Conservation (phyloP, 1,284 basidiomycete genomes). For the Gymnopus androsaceus region DNA sequence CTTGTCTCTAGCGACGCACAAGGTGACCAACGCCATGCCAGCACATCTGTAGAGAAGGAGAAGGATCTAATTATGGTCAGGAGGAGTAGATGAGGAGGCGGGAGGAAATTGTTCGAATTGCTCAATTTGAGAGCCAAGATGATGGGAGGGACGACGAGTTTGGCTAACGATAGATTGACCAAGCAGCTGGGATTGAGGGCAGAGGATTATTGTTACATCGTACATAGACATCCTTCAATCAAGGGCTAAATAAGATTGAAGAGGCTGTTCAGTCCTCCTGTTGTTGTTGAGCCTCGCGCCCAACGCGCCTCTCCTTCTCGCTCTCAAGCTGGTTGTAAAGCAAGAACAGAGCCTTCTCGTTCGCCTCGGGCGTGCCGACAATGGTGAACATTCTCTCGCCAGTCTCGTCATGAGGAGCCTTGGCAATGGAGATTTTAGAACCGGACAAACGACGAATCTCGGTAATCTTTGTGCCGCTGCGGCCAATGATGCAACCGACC, state of each 20-base stretch:
- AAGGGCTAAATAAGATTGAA: constrained; percentile 31
- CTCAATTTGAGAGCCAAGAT: constrained; percentile 15
- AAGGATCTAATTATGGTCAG: constrained; percentile 15
- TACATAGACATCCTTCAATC: constrained; percentile 29
- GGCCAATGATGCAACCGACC: constrained; percentile 98
- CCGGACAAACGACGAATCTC: constrained; percentile 97
- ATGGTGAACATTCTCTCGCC: constrained; percentile 99
- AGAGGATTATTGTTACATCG: constrained; percentile 17
- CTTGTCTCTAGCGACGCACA: constrained; percentile 26
- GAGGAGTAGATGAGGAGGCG: constrained; percentile 5
- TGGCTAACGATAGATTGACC: neutral
- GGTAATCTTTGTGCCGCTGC: constrained; percentile 96
- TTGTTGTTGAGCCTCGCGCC: constrained; percentile 71
- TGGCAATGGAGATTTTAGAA: constrained; percentile 97
- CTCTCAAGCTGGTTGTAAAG: constrained; percentile 97
- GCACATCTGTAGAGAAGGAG: too few relatives aligned
- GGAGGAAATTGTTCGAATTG: constrained; percentile 2
- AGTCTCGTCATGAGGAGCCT: constrained; percentile 97
- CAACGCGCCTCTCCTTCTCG: constrained; percentile 91
- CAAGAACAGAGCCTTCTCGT: constrained; percentile 95
- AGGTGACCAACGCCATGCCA: constrained; percentile 23
- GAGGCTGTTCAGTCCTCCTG: constrained; percentile 49
- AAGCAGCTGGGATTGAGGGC: constrained; percentile 3
- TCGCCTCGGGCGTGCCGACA: constrained; percentile 93
- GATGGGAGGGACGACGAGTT: constrained; percentile 9